Percentiles rank a stretch among this genome's conserved stretches.
Evolutionary conservation across 208 protist species (phyloP).

Genomic region (Borovskyia barvae): DNA sequence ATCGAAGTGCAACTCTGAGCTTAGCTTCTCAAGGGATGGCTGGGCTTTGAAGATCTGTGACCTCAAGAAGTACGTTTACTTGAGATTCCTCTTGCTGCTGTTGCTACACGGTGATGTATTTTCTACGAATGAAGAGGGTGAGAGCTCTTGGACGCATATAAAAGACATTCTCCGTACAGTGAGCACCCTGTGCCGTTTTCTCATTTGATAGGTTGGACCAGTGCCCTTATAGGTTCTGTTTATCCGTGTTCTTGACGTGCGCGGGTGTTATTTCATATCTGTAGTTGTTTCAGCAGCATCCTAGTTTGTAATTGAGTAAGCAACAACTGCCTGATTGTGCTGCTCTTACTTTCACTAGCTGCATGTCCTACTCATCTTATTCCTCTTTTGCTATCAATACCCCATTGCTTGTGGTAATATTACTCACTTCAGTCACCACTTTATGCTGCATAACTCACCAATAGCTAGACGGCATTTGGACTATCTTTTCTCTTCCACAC

Average conservation of each 20-base stretch:
- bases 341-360: not conserved
- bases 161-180: not conserved
- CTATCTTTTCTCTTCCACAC: not conserved
- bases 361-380: not conserved
- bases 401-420: not conserved
- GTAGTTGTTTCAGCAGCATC: no score
- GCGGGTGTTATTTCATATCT: no score
- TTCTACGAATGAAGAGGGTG: not conserved
- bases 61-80: not conserved
- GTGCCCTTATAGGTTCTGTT: no score
- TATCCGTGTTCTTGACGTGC: no score
- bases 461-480: no score
- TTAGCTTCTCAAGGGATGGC: not conserved
- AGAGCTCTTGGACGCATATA: not conserved
- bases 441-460: not conserved
- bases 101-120: not conserved
- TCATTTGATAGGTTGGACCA: not conserved
- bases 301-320: not conserved
- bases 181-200: not conserved
- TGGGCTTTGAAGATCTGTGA: not conserved
- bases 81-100: not conserved
- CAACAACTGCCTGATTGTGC: not conserved
- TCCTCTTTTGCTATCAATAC: not conserved
- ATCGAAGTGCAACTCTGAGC: not conserved
- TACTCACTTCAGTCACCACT: not conserved